Base-by-base conservation (phyloP, 495 filamentous ascomycete genomes). In the Neurospora tetrasperma region DNA sequence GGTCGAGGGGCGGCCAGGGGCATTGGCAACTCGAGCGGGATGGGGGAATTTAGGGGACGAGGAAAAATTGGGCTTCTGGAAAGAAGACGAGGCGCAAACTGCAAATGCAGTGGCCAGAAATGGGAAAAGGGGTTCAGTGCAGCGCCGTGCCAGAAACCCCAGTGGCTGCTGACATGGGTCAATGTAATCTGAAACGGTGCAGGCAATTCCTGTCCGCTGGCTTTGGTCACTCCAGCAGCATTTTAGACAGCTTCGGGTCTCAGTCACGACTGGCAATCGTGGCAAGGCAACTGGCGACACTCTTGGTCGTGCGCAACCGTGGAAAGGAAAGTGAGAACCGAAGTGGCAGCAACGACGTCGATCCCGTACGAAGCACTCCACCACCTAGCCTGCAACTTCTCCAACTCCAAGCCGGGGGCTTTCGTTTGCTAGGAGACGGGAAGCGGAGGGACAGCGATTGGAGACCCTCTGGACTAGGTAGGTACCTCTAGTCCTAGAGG, bases 221-320 rank as follows among this genome's bases (percentile, higher is more conserved):
- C n/a, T 54, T 27, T 27, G 11, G 5, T 59, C 20, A 54, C 54
- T 62, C 54, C 27, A 62, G 23, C 54, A 62, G 23, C 54, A 62
- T 62, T 62, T 16, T 62, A 12, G 54, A 35, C 54, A 62, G 23
- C 54, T 18, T 35, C 27, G 54, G 35, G 54, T 62, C 54, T 62
- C 54, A 18, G 54, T 66, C 27, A 7, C 54, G 54, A 66, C 54
- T 18, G 54, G 27, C 54, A 62, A 62, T 62, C 27, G 27, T 35
- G 54, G 54, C 54, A 62, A 62, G 54, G 54, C 54, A 62, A 62
- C 54, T 62, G 54, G 54, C 54, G 54, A 62, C 54, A 62, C 54
- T 62, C 54, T 62, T 35, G 39, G 39, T 39, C 39, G 39, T 39
- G 23, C 54, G 54, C 54, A 62, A 62, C 54, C 54, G 54, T 62